Evolutionary conservation across 2,329 filamentous ascomycete genomes (phyloP), one percentile per base, ranked within the genome.

Genomic region (Penicillium sp.): DNA sequence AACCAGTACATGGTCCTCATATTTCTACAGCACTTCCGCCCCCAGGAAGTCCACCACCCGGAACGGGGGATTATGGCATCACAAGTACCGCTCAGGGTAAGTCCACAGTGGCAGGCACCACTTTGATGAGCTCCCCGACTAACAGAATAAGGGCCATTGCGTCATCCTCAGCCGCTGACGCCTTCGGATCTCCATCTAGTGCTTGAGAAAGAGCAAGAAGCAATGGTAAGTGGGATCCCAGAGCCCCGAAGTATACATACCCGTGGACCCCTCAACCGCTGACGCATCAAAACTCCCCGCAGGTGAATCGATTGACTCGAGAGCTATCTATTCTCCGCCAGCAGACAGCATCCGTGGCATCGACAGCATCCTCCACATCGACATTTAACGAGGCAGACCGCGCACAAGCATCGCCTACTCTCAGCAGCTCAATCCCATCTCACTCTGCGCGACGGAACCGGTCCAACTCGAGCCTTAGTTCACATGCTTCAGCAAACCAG

Each of bases 201-300:
- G 77, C 82, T 97, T 27, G 93, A 97, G 76, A 94, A 95, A 75
- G 93, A 97, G 72, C 93, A 97, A 69, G 93, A 97, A 75, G 90
- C 92, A 37, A 89, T 97, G 68, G 93, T 94, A 82, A 63, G 86
- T 78, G 48, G 23, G 6, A 41, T 25, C 6, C n/a, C 10, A 31
- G 2, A 54, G 29, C 8, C n/a, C 21, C 15, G 13, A 21, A 21
- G n/a, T n/a, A 31, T 21, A 54, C 15, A 13, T 37, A 55, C 9
- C 33, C 31, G 12, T 33, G 31, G 31, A 33, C 31, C 35, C 21
- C 21, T 27, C 31, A 41, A 15, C 41, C 10, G 41, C 38, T 48
- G 17, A 56, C 40, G 17, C 15, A 45, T 43, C 21, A 19, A 19
- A 31, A 27, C n/a, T 15, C 33, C 15, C 15, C 33, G 41, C 70